These are phyloP conservation scores for Chrysanthemum seticuspe DNA, from an alignment of 129 eudicot species.

Conservation along the genomic window DNA sequence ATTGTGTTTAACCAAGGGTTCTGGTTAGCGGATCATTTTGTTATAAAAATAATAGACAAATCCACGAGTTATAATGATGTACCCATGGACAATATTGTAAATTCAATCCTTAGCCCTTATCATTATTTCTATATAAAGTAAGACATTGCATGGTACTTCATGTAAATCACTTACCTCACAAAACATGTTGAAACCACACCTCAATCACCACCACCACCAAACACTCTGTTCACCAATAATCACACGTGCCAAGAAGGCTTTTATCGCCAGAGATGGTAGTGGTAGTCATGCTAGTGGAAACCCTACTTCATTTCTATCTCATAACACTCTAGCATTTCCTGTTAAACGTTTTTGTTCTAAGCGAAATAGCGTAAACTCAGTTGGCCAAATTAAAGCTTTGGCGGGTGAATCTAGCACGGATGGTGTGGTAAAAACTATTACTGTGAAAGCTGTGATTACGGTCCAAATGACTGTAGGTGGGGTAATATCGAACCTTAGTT, in stretches of 20 bases:
- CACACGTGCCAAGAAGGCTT: not conserved
- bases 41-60: too few species aligned
- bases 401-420: not conserved
- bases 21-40: too few species aligned
- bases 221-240: not conserved
- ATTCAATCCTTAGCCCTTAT: not conserved
- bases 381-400: slow-evolving; percentile 1
- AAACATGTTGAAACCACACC: slow-evolving; percentile 4
- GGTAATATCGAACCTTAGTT: slow-evolving; percentile 31
- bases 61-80: not conserved
- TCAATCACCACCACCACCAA: slow-evolving; percentile 12
- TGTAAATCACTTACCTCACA: not conserved
- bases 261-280: not conserved
- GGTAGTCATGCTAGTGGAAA: not conserved
- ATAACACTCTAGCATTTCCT: slow-evolving; percentile 11
- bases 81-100: not conserved
- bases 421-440: slow-evolving; percentile 2
- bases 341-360: not conserved
- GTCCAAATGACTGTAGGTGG: slow-evolving; percentile 57
- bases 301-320: slow-evolving; percentile 7
- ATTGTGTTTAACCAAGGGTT: too few species aligned
- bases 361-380: not conserved
- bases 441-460: slow-evolving; percentile 42
- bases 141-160: not conserved
- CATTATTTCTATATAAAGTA: not conserved